Evolutionary conservation across 176 grass and related monocot genomes (phyloP).

Genomic region (Phyllostachys edulis): DNA sequence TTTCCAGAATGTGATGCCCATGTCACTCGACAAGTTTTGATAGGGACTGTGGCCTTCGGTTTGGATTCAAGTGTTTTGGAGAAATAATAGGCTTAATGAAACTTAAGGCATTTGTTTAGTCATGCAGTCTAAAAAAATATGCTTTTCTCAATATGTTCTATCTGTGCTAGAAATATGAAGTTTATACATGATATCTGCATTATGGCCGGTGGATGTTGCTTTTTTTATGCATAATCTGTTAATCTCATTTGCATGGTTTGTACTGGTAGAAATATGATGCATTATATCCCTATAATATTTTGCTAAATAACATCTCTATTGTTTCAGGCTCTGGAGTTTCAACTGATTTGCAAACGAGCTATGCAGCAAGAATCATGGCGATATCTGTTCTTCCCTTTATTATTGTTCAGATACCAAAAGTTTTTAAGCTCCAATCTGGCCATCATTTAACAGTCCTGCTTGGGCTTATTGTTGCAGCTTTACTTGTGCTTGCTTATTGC

Average conservation of each 20-base stretch:
- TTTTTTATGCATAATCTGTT: background rate
- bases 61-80: background rate
- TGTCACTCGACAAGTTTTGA: background rate
- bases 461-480: slow-evolving; percentile 55
- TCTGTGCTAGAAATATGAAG: background rate
- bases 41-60: background rate
- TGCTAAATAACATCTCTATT: slow-evolving; percentile 15
- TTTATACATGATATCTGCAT: slow-evolving; percentile 20
- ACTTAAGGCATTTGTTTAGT: background rate
- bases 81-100: background rate
- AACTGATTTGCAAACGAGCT: slow-evolving; percentile 75
- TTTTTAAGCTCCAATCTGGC: slow-evolving; percentile 72
- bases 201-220: background rate
- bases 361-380: slow-evolving; percentile 81
- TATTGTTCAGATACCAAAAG: slow-evolving; percentile 73
- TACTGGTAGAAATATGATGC: background rate
- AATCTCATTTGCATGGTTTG: background rate
- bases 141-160: background rate
- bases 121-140: background rate
- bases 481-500: slow-evolving; percentile 74
- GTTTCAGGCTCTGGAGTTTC: slow-evolving; percentile 74
- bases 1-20: background rate
- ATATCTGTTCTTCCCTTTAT: slow-evolving; percentile 89
- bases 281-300: slow-evolving; percentile 7
- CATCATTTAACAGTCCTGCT: slow-evolving; percentile 58